phyloP scores from a whole-genome alignment of 2,329 filamentous ascomycete genomes.

The Didymella exigua region DNA sequence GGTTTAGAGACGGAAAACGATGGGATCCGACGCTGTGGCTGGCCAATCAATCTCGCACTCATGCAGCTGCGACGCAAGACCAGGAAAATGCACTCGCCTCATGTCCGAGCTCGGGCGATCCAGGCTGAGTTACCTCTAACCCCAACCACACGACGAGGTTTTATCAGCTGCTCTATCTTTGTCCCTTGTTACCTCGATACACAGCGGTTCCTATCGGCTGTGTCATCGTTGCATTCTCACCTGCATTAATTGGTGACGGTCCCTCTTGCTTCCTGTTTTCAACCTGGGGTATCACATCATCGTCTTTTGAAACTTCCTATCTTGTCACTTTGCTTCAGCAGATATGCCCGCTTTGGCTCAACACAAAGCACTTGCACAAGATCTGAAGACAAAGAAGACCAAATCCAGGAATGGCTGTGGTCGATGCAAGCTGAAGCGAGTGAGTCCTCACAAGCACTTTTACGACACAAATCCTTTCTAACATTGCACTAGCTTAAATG shows the following conservation, averaged over 20 bases:
- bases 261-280: conserved; percentile 16
- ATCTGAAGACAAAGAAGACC: conserved; percentile 43
- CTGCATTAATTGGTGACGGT: conserved; percentile 22
- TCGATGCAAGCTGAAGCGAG: conserved; percentile 46
- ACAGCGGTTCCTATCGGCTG: conserved; percentile 34
- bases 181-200: conserved; percentile 32
- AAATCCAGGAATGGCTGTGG: conserved; percentile 46
- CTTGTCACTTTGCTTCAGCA: conserved; percentile 13
- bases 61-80: conserved; percentile 27
- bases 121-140: conserved; percentile 23
- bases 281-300: conserved; percentile 27
- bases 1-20: conserved; percentile 15
- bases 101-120: conserved; percentile 31
- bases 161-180: conserved; percentile 39
- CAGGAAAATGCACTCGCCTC: conserved; percentile 11
- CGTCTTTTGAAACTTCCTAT: conserved; percentile 25
- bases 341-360: conserved; percentile 41
- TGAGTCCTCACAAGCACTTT: conserved; percentile 18
- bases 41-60: conserved; percentile 28
- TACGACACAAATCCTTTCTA: conserved; percentile 13
- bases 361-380: conserved; percentile 32
- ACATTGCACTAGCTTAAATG: conserved; percentile 49
- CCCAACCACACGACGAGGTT: conserved; percentile 29
- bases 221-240: conserved; percentile 23
- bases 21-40: conserved; percentile 1